phyloP scores from a whole-genome alignment of 768 basidiomycete species.

The Porpolomopsis calyptriformis region DNA sequence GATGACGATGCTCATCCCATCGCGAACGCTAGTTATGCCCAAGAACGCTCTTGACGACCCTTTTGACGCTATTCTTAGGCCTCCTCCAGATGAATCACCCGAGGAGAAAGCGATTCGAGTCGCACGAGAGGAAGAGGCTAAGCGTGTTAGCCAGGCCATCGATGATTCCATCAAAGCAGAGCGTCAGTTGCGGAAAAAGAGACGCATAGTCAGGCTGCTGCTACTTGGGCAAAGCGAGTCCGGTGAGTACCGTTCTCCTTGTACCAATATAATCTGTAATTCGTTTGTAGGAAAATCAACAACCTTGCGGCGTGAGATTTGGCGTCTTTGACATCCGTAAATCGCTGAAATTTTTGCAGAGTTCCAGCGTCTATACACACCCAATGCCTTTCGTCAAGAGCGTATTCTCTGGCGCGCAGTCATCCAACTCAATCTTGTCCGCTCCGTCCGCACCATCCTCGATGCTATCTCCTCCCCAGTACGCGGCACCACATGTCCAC shows the following conservation, averaged over 20 bases:
- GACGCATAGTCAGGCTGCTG: conserved; percentile 58
- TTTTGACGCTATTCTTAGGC: conserved; percentile 51
- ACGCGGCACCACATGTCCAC: conserved; percentile 25
- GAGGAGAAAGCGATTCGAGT: conserved; percentile 45
- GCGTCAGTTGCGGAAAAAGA: conserved; percentile 53
- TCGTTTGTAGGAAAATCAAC: conserved; percentile 57
- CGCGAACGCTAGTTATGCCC: conserved; percentile 8
- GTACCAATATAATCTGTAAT: background rate
- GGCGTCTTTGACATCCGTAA: conserved; percentile 5
- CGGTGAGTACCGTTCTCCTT: conserved; percentile 33
- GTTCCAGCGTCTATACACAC: conserved; percentile 66
- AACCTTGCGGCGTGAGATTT: conserved; percentile 61
- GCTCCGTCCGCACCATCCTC: conserved; percentile 65
- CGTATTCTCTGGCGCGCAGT: conserved; percentile 74
- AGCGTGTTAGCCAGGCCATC: conserved; percentile 54
- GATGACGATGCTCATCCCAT: background rate
- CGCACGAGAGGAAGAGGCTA: conserved; percentile 55
- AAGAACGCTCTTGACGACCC: conserved; percentile 37
- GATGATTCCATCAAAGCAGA: conserved; percentile 65
- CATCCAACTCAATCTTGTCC: conserved; percentile 74
- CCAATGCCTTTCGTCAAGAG: conserved; percentile 64
- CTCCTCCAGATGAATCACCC: conserved; percentile 57
- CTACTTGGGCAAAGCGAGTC: conserved; percentile 79
- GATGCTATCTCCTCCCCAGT: conserved; percentile 32
- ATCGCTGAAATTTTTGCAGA: conserved; percentile 29